These are phyloP conservation scores for Aspergillus sp. DNA, from an alignment of 2,329 filamentous ascomycete genomes.

Conservation along the genomic window DNA sequence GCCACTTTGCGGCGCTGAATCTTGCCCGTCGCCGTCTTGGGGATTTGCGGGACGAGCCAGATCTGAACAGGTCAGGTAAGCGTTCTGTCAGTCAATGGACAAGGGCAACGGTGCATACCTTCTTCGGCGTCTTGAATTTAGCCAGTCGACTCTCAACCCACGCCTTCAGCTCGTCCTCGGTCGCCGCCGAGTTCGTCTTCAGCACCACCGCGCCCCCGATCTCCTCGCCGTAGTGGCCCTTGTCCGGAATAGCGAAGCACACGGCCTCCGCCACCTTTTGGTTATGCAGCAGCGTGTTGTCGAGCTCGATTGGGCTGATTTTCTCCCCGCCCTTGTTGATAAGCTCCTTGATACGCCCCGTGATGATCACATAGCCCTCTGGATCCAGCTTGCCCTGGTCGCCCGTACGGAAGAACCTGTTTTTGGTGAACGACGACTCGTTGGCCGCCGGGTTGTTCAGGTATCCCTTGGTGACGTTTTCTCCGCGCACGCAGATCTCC, in stretches of 20 bases:
- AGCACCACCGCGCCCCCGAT: slow-evolving; percentile 67
- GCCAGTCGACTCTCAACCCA: slow-evolving; percentile 64
- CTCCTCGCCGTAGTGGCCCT: slow-evolving; percentile 68
- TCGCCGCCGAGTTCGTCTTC: slow-evolving; percentile 52
- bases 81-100: slow-evolving; percentile 6
- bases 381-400: slow-evolving; percentile 74
- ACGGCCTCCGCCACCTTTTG: slow-evolving; percentile 67
- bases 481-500: slow-evolving; percentile 73
- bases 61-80: slow-evolving; percentile 38
- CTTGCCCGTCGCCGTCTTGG: slow-evolving; percentile 87
- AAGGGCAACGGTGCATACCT: slow-evolving; percentile 42
- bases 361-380: slow-evolving; percentile 77
- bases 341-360: slow-evolving; percentile 84
- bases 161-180: slow-evolving; percentile 52
- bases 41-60: slow-evolving; percentile 75
- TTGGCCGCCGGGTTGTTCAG: slow-evolving; percentile 75
- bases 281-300: slow-evolving; percentile 69
- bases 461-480: slow-evolving; percentile 78
- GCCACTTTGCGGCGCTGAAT: slow-evolving; percentile 80
- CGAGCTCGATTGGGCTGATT: slow-evolving; percentile 78
- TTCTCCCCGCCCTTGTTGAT: slow-evolving; percentile 87
- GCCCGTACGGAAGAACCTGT: slow-evolving; percentile 79
- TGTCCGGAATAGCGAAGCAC: slow-evolving; percentile 72
- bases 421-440: slow-evolving; percentile 59
- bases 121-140: slow-evolving; percentile 79